Base-by-base conservation (phyloP, 768 basidiomycete genomes). In the Trametes sanguinea region DNA sequence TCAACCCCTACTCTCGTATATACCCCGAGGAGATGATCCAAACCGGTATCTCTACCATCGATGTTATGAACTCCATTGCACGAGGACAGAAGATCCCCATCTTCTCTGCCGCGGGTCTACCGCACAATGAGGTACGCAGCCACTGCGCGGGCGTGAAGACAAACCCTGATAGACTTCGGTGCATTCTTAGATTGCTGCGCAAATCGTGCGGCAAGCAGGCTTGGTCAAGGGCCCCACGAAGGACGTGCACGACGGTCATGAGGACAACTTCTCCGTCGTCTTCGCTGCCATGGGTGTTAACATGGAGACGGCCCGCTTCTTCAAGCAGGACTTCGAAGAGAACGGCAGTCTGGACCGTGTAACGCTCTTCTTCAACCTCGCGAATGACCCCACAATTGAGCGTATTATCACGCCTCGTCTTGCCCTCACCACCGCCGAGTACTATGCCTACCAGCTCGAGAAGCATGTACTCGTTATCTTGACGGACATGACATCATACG, bases 11-110 rank as follows among this genome's bases (percentile, higher is more conserved):
- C 76, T 93, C 92, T 64, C 95, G 97, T 74, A 98, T 98, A 79
- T 98, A 99, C 80, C 97, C 97, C 62, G 97, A 98, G 77, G 97
- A 99, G 79, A 99, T 99, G 97, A 98, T 99, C 66, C 97, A 99
- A 77, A 99, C 97, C 39, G 97, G 97, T 77, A 98, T 98, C 71
- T 99, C 97, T 46, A 99, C 97, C 29, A 95, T 96, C 72, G 94
- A 96, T 74, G 86, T 86, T 45, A 96, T 96, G 94, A 95, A 99
- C 79, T 96, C 96, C 60, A 99, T 99, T 73, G 97, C 97, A 63
- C 94, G 97, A 78, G 97, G 97, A 11, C 97, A 99, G 78, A 99
- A 99, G 85, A 98, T 99, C 67, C 97, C 97, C 63, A 99, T 99
- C 74, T 99, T 99, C 82, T 98, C 95, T 51, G 97, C 97, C 48